Evolutionary conservation across 495 filamentous ascomycete genomes (phyloP).

Genomic region (Neurospora discreta): DNA sequence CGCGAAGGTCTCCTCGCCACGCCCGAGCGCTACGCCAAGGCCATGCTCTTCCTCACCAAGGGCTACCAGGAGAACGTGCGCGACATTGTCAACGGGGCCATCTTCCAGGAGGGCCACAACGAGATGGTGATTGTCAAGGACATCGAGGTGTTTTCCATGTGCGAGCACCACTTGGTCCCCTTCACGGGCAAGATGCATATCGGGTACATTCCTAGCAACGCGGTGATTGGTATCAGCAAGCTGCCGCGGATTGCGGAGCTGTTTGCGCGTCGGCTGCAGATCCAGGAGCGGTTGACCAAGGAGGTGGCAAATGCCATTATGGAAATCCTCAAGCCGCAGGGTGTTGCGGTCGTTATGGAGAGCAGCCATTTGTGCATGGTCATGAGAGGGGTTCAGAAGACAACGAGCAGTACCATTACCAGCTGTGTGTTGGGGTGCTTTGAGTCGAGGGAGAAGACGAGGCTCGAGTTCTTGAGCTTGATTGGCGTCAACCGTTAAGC

Average conservation of each 20-base stretch:
- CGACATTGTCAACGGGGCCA: conserved; percentile 86
- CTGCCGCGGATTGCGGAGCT: conserved; percentile 92
- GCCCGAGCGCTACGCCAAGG: conserved; percentile 85
- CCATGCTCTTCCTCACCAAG: conserved; percentile 98
- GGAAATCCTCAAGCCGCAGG: conserved; percentile 85
- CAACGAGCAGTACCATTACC: conserved; percentile 74
- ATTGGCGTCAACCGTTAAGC: conserved; percentile 43
- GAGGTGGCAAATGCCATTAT: conserved; percentile 91
- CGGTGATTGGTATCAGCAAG: conserved; percentile 89
- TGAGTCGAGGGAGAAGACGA: conserved; percentile 80
- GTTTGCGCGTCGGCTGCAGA: conserved; percentile 86
- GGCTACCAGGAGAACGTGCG: conserved; percentile 93
- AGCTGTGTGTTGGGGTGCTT: conserved; percentile 95
- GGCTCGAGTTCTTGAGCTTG: conserved; percentile 86
- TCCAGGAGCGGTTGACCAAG: conserved; percentile 91
- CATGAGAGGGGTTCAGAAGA: conserved; percentile 89
- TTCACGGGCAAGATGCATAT: conserved; percentile 99
- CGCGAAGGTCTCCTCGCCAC: conserved; percentile 82
- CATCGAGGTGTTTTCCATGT: conserved; percentile 90
- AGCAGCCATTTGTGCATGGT: conserved; percentile 98
- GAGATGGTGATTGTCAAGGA: conserved; percentile 97
- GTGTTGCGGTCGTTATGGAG: conserved; percentile 95
- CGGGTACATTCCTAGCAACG: conserved; percentile 82
- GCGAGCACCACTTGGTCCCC: conserved; percentile 95
- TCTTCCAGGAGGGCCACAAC: conserved; percentile 95